phyloP scores from a whole-genome alignment of 1,139 yeast species.

The Yarrowia galli region DNA sequence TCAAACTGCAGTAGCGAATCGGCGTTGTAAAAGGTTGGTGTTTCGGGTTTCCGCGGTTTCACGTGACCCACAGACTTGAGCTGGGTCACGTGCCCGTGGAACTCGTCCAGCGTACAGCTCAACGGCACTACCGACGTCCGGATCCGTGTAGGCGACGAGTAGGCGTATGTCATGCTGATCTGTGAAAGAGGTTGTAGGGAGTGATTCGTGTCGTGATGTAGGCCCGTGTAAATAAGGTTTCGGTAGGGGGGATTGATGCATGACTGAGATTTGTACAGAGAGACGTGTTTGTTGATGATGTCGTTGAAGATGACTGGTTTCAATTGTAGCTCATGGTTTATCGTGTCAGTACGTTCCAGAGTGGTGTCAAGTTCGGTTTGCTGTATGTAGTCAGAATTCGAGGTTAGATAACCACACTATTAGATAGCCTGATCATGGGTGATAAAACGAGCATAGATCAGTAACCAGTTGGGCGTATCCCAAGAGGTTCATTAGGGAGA shows the following conservation, averaged over 20 bases:
- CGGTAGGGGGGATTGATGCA: not conserved
- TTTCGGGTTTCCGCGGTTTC: conserved; percentile 19
- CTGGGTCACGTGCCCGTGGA: conserved; percentile 11
- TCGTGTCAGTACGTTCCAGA: too few relatives aligned
- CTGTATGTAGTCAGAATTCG: too few relatives aligned
- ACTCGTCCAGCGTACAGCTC: conserved; percentile 14
- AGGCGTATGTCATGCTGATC: conserved; percentile 14
- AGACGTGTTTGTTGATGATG: conserved; percentile 7
- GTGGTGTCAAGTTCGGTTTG: too few relatives aligned
- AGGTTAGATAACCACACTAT: too few relatives aligned
- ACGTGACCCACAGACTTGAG: conserved; percentile 15
- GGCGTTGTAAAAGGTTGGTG: conserved; percentile 2
- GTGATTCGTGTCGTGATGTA: conserved; percentile 5
- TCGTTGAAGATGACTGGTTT: too few relatives aligned
- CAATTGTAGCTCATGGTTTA: too few relatives aligned
- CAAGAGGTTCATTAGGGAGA: too few relatives aligned
- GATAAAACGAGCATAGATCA: too few relatives aligned
- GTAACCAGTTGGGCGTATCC: too few relatives aligned
- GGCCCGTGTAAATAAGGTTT: not conserved
- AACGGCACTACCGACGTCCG: conserved; percentile 23
- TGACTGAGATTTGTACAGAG: not conserved
- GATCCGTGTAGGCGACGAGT: conserved; percentile 18
- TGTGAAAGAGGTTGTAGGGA: not conserved
- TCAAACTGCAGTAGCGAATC: conserved; percentile 15
- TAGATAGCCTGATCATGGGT: too few relatives aligned